Conservation (phyloP, 345 rosid genomes). For the Pugionium cornutum region DNA sequence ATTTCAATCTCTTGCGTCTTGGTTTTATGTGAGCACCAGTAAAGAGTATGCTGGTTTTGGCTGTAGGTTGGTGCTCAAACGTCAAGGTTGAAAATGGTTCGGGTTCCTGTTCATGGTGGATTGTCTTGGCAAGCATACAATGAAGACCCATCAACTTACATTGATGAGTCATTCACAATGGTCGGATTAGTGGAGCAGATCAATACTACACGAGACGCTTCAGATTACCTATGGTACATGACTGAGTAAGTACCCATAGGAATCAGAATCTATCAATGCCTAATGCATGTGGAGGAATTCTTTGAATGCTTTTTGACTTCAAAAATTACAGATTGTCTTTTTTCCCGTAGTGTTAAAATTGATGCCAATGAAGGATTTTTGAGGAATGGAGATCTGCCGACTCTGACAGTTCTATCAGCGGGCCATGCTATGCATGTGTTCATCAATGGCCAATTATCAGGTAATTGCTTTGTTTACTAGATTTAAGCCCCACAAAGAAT, state of each 20-base stretch:
- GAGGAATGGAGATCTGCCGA: conserved; percentile 54
- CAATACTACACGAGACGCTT: conserved; percentile 79
- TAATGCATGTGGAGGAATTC: conserved; percentile 6
- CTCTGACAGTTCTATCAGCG: conserved; percentile 74
- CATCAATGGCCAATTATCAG: conserved; percentile 76
- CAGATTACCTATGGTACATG: conserved; percentile 96
- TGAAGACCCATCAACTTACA: conserved; percentile 64
- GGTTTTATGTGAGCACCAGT: conserved; percentile 4
- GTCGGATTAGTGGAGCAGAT: conserved; percentile 93
- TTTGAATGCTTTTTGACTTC: conserved; percentile 1
- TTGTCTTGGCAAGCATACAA: conserved; percentile 92
- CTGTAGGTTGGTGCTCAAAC: conserved; percentile 85
- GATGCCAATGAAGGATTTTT: conserved; percentile 57
- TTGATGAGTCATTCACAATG: conserved; percentile 69
- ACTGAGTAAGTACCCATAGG: conserved; percentile 74
- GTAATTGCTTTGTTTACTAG: conserved; percentile 39
- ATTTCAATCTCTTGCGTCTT: conserved; percentile 4
- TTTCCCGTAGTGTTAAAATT: conserved; percentile 46
- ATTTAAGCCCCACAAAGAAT: conserved; percentile 15
- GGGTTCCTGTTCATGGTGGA: conserved; percentile 75
- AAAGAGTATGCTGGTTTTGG: conserved; percentile 16
- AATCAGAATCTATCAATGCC: conserved; percentile 10
- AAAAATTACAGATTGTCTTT: background rate
- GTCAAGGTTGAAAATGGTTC: conserved; percentile 81
- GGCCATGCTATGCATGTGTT: conserved; percentile 96